These are phyloP conservation scores for Ganoderma multipileum DNA, from an alignment of 1,284 basidiomycete species.

Conservation along the genomic window DNA sequence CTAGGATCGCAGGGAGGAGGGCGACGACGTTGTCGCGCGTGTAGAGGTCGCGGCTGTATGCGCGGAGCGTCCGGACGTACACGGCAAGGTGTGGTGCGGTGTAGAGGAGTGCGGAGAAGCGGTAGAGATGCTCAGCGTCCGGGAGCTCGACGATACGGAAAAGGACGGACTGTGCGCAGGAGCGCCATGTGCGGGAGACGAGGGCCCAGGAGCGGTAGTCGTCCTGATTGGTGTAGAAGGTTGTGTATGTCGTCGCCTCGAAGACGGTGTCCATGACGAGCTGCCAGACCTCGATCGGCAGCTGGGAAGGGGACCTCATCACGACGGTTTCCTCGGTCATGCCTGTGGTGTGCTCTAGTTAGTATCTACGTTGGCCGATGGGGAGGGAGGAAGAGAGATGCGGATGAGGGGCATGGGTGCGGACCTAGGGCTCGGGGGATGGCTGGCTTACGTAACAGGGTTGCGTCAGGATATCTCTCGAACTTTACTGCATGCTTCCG, in stretches of 20 bases:
- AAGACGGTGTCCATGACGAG: neutral
- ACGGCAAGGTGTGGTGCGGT: neutral
- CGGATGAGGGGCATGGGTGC: neutral
- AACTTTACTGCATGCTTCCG: neutral
- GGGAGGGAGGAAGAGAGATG: no score
- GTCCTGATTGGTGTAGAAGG: neutral
- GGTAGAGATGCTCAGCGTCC: neutral
- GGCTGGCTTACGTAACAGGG: neutral
- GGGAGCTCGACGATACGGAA: neutral
- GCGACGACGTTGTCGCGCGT: neutral
- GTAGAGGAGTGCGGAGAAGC: neutral
- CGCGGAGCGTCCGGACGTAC: neutral
- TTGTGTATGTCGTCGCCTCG: neutral
- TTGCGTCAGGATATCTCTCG: neutral
- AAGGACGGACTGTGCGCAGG: neutral
- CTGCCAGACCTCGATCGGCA: slow-evolving; percentile 7
- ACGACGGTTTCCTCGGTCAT: neutral
- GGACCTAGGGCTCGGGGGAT: neutral
- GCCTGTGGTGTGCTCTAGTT: neutral
- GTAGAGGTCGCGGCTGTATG: neutral
- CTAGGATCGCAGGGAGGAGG: neutral
- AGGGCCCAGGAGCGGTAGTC: slow-evolving; percentile 7
- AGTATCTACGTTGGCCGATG: neutral
- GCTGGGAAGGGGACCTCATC: neutral
- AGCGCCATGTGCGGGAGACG: neutral